Conservation (phyloP, 2,329 filamentous ascomycete species). For the Calonectria honghensis region DNA sequence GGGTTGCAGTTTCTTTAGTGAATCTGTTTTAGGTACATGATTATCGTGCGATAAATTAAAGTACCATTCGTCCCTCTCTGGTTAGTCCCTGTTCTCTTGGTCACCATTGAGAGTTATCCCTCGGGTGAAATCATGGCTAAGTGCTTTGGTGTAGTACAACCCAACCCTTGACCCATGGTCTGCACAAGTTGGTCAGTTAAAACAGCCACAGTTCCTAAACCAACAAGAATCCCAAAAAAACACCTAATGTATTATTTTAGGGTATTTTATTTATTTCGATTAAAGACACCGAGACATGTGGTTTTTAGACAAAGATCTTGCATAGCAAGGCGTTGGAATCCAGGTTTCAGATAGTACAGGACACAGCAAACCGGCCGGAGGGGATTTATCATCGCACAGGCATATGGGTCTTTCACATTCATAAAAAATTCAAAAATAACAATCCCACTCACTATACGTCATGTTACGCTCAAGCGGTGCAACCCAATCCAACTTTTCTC, state of each 20-base stretch:
- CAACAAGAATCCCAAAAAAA: no score
- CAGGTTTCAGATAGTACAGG: no score
- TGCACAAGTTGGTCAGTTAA: no score
- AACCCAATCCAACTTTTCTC: background rate
- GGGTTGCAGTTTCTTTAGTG: background rate
- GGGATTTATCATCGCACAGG: background rate
- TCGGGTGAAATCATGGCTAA: background rate
- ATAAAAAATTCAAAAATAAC: background rate
- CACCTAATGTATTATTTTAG: no score
- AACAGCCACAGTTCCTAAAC: no score
- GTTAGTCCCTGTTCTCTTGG: background rate
- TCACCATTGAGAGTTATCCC: background rate
- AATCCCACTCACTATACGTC: background rate
- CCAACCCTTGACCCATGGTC: no score
- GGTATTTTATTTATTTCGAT: no score
- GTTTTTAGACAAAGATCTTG: no score
- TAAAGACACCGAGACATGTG: no score
- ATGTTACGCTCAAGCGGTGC: background rate
- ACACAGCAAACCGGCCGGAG: background rate
- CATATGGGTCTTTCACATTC: background rate
- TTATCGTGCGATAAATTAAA: background rate
- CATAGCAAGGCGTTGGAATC: no score
- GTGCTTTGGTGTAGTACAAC: no score
- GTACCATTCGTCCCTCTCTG: background rate
- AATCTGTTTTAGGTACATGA: background rate